Conservation (phyloP, 495 filamentous ascomycete species). For the Chaetomium cochliodes region DNA sequence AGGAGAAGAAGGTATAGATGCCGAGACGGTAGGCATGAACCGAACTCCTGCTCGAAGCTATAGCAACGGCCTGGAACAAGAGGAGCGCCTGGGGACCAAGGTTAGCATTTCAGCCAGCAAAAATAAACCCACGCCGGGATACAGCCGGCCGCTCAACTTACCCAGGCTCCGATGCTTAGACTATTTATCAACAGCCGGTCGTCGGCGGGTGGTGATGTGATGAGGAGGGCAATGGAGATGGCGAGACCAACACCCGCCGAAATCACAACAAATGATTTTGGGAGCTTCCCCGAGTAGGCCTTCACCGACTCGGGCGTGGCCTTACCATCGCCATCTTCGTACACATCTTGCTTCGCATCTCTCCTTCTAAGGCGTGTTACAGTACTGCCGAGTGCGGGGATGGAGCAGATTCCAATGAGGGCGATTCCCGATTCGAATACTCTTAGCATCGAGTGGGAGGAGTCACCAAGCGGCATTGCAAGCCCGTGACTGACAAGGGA, state of each 20-base stretch:
- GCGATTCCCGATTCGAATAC: slow-evolving; percentile 38
- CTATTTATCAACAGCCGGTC: slow-evolving; percentile 40
- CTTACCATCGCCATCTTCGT: slow-evolving; percentile 63
- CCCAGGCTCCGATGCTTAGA: slow-evolving; percentile 48
- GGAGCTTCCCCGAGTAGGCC: slow-evolving; percentile 50
- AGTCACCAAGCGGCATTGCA: slow-evolving; percentile 35
- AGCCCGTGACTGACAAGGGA: not conserved
- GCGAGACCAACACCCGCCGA: slow-evolving; percentile 47
- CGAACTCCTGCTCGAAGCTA: slow-evolving; percentile 45
- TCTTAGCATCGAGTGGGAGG: slow-evolving; percentile 32
- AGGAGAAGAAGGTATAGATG: slow-evolving; percentile 46
- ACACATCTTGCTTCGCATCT: slow-evolving; percentile 41
- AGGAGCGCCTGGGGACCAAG: slow-evolving; percentile 39
- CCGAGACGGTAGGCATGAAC: slow-evolving; percentile 51
- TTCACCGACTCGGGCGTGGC: slow-evolving; percentile 57
- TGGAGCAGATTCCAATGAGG: slow-evolving; percentile 38
- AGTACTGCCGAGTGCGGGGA: slow-evolving; percentile 38
- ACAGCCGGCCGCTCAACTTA: slow-evolving; percentile 30
- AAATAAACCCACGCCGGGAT: no score
- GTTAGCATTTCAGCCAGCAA: not conserved
- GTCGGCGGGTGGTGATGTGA: slow-evolving; percentile 40
- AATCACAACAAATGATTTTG: slow-evolving; percentile 47
- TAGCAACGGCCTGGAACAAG: slow-evolving; percentile 46
- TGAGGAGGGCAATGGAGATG: slow-evolving; percentile 45
- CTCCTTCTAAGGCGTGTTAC: slow-evolving; percentile 32